phyloP scores from a whole-genome alignment of 2,329 filamentous ascomycete genomes.

The Fusarium burgessii region DNA sequence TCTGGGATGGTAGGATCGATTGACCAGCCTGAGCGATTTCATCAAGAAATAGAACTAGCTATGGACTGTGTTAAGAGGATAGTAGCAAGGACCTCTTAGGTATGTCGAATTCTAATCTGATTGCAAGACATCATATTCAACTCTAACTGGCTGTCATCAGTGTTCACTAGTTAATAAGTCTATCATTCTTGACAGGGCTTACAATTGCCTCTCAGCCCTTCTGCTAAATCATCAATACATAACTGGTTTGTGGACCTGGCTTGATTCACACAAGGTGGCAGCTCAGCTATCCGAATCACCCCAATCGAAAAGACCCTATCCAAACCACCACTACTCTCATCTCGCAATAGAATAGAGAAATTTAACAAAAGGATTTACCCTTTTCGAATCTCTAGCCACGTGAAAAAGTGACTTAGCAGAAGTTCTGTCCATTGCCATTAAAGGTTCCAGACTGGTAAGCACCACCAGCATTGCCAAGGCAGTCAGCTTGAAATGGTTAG shows the following conservation, averaged over 20 bases:
- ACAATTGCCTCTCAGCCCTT: no score
- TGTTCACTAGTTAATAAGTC: no score
- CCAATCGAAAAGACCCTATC: not conserved
- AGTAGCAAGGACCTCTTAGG: not conserved
- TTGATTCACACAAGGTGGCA: not conserved
- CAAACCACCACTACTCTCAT: not conserved
- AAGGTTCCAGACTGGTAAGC: slow-evolving; percentile 31
- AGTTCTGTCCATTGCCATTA: slow-evolving; percentile 28
- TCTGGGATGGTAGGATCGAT: accelerated
- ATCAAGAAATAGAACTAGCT: not conserved
- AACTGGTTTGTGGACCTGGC: no score
- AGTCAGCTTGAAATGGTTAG: slow-evolving; percentile 21
- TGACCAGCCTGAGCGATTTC: no score
- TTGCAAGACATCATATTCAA: no score
- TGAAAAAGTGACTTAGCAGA: not conserved
- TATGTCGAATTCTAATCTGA: no score
- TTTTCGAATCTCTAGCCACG: not conserved
- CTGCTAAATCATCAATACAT: no score
- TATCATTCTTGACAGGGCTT: no score
- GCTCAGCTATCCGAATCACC: not conserved
- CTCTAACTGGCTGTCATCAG: no score
- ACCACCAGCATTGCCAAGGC: slow-evolving; percentile 28
- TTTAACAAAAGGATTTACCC: accelerated
- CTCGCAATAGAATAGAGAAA: not conserved
- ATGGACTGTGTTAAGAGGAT: not conserved